Conservation (phyloP, 305 asterid genomes). For the Fraxinus sp. region DNA sequence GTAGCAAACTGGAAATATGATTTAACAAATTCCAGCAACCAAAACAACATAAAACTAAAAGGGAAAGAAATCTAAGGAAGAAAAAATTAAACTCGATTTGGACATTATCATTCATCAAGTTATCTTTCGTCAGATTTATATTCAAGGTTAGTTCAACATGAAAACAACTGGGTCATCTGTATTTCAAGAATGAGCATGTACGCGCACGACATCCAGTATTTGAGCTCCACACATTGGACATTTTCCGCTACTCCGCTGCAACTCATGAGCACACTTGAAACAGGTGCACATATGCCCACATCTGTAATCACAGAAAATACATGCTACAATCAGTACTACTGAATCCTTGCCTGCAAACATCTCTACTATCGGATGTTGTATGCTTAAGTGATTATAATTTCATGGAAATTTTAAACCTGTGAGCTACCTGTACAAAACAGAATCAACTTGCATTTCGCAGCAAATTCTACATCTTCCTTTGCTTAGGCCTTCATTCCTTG, state of each 20-base stretch:
- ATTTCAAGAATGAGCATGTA: conserved; percentile 39
- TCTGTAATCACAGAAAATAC: conserved; percentile 33
- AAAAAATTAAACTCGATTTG: neutral
- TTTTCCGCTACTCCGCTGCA: conserved; percentile 63
- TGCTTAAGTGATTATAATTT: neutral
- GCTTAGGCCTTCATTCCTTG: conserved; percentile 25
- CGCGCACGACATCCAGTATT: conserved; percentile 65
- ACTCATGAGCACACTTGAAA: conserved; percentile 69
- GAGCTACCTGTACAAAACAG: conserved; percentile 73
- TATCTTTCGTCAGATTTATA: neutral
- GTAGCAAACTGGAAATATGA: neutral
- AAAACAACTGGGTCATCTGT: conserved; percentile 36
- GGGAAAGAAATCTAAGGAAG: neutral
- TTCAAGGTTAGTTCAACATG: neutral
- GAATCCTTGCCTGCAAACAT: neutral
- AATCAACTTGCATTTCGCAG: conserved; percentile 56
- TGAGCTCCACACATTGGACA: conserved; percentile 82
- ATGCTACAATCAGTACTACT: neutral
- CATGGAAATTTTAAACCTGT: neutral
- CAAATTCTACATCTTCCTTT: conserved; percentile 65
- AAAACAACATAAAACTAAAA: neutral
- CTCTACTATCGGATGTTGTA: neutral
- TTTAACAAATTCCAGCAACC: neutral
- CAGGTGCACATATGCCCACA: conserved; percentile 98
- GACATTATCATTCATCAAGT: neutral